Percentiles rank a stretch among this genome's conserved stretches.
Conservation (phyloP, 1,284 basidiomycete genomes). For the Bondarzewia mesenterica region DNA sequence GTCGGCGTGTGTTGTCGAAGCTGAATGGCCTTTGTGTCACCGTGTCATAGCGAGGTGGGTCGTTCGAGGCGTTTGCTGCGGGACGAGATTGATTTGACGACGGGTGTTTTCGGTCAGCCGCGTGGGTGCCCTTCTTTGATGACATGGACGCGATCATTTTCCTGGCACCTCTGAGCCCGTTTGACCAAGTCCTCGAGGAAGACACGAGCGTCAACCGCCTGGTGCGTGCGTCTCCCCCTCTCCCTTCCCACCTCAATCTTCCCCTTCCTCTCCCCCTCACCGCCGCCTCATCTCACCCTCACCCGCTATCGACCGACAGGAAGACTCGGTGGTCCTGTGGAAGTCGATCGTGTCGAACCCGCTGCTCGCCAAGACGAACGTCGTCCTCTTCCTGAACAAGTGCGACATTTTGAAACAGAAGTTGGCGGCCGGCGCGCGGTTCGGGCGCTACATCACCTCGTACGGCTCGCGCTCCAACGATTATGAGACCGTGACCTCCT, state of each 20-base stretch:
- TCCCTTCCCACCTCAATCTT: not conserved
- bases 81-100: not conserved
- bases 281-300: not conserved
- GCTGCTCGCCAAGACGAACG: constrained; percentile 43
- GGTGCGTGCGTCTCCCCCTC: constrained; percentile 15
- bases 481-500: constrained; percentile 11
- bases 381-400: constrained; percentile 65
- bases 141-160: constrained; percentile 42
- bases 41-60: constrained; percentile 33
- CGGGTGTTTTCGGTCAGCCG: constrained; percentile 18
- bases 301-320: not conserved
- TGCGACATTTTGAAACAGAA: constrained; percentile 49
- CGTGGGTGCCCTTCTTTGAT: constrained; percentile 66
- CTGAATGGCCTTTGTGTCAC: too few relatives aligned
- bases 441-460: constrained; percentile 53
- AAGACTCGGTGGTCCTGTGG: constrained; percentile 52
- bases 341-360: constrained; percentile 47
- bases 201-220: constrained; percentile 51
- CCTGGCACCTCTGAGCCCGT: constrained; percentile 44
- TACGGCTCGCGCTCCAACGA: constrained; percentile 60
- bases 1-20: too few relatives aligned
- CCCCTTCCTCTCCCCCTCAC: not conserved
- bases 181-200: constrained; percentile 56
- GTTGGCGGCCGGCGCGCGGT: constrained; percentile 48
- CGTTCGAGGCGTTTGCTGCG: not conserved